These are phyloP conservation scores for Microdochium bolleyi DNA, from an alignment of 2,329 filamentous ascomycete species.

Conservation along the genomic window DNA sequence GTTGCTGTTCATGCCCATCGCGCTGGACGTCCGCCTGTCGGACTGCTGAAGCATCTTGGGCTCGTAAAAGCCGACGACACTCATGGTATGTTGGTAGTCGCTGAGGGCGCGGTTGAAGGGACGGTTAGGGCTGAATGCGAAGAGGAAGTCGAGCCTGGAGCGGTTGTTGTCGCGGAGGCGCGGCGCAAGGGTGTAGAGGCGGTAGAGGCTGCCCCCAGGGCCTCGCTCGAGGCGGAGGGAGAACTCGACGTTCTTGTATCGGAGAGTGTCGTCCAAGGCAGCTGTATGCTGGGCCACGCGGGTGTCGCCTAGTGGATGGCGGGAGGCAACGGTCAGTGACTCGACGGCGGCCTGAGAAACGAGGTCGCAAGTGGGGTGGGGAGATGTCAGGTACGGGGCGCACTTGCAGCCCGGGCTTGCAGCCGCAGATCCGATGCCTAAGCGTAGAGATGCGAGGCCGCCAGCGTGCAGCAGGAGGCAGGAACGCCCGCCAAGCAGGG, in stretches of 20 bases:
- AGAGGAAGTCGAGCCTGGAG: constrained; percentile 34
- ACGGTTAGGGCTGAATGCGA: constrained; percentile 15
- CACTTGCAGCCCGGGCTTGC: no score
- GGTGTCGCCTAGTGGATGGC: neutral
- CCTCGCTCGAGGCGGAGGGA: neutral
- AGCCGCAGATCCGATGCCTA: no score
- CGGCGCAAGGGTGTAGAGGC: constrained; percentile 13
- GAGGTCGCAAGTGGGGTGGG: no score
- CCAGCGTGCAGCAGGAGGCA: neutral
- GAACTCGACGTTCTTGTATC: neutral
- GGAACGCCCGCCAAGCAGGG: neutral
- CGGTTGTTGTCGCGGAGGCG: constrained; percentile 17
- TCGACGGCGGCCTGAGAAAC: neutral
- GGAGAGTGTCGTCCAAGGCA: neutral
- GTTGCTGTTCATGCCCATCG: neutral
- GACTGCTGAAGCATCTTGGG: constrained; percentile 36
- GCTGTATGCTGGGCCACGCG: neutral
- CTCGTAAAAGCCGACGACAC: constrained; percentile 37
- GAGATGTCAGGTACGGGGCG: no score
- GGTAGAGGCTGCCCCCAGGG: neutral
- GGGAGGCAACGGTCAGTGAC: neutral
- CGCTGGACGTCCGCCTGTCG: constrained; percentile 17
- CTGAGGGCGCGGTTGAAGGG: constrained; percentile 13
- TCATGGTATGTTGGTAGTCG: constrained; percentile 28
- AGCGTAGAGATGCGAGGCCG: no score